Conservation (phyloP, 2,329 filamentous ascomycete species). For the Incumbomyces lentus region DNA sequence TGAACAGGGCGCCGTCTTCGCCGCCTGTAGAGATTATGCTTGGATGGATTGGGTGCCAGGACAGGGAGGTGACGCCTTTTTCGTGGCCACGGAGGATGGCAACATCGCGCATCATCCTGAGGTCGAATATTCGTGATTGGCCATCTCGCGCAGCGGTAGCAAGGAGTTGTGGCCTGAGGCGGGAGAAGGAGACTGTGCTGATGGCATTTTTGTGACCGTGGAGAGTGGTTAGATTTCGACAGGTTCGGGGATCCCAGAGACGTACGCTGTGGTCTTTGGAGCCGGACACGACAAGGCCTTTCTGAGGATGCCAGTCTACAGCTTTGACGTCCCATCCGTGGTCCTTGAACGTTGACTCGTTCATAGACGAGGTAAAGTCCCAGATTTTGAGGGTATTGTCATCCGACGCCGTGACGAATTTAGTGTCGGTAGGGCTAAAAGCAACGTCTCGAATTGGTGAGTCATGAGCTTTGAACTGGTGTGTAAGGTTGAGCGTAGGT, state of each 20-base stretch:
- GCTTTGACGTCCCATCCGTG: slow-evolving; percentile 97
- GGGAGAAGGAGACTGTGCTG: slow-evolving; percentile 84
- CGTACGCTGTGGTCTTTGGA: slow-evolving; percentile 97
- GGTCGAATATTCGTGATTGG: slow-evolving; percentile 83
- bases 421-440: slow-evolving; percentile 86
- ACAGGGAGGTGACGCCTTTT: slow-evolving; percentile 84
- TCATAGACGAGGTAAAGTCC: slow-evolving; percentile 78
- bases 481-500: slow-evolving; percentile 97
- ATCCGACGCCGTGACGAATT: slow-evolving; percentile 93
- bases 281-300: slow-evolving; percentile 86
- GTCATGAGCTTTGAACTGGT: slow-evolving; percentile 81
- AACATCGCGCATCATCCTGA: slow-evolving; percentile 97
- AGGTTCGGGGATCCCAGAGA: slow-evolving; percentile 91
- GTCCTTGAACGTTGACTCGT: slow-evolving; percentile 76
- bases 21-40: slow-evolving; percentile 84
- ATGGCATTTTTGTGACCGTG: slow-evolving; percentile 97
- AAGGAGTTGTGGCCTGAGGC: slow-evolving; percentile 69
- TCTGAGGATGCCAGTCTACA: slow-evolving; percentile 94
- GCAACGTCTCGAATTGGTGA: slow-evolving; percentile 85
- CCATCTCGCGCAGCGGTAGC: slow-evolving; percentile 90
- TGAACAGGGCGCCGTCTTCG: slow-evolving; percentile 77
- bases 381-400: slow-evolving; percentile 91
- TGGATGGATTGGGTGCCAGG: slow-evolving; percentile 89
- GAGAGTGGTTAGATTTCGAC: slow-evolving; percentile 81
- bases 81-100: slow-evolving; percentile 88